A percentile compares a stretch with the other conserved stretches of the same genome.
These are phyloP conservation scores for Aspergillus eucalypticola DNA, from an alignment of 2,329 filamentous ascomycete species.

Conservation along the genomic window DNA sequence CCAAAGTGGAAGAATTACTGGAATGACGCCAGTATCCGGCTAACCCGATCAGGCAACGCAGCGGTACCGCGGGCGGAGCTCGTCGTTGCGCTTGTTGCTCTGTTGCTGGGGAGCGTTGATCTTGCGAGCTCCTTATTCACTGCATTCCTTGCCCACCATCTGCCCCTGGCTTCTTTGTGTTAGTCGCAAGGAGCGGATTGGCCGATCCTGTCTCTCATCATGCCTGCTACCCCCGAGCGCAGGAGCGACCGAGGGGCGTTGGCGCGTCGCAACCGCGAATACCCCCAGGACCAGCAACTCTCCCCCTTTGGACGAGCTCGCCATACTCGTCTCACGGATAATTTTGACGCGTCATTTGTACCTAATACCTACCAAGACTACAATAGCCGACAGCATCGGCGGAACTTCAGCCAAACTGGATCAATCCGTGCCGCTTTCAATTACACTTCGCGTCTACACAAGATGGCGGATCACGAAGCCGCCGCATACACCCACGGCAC, in stretches of 20 bases:
- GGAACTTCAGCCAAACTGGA: slow-evolving; percentile 37
- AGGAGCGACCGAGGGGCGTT: slow-evolving; percentile 28
- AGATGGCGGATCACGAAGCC: slow-evolving; percentile 30
- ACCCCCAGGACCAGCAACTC: slow-evolving; percentile 28
- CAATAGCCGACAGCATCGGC: slow-evolving; percentile 31
- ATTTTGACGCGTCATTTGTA: slow-evolving; percentile 31
- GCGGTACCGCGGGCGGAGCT: slow-evolving; percentile 8
- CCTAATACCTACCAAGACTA: slow-evolving; percentile 32
- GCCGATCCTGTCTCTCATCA: slow-evolving; percentile 20
- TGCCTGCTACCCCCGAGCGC: slow-evolving; percentile 35
- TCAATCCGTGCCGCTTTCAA: slow-evolving; percentile 45
- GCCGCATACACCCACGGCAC: slow-evolving; percentile 22
- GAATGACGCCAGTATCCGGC: slow-evolving; percentile 11
- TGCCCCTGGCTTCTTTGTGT: background rate
- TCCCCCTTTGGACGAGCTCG: slow-evolving; percentile 36
- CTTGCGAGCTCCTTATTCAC: slow-evolving; percentile 1
- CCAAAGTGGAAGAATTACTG: background rate
- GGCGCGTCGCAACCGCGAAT: slow-evolving; percentile 32
- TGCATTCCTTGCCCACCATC: background rate
- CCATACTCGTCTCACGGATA: slow-evolving; percentile 27
- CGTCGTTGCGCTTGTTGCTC: background rate
- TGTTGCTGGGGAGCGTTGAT: background rate
- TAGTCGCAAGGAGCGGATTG: background rate
- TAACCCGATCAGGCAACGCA: slow-evolving; percentile 19
- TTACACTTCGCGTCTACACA: slow-evolving; percentile 31